Percentiles rank a stretch among this genome's conserved stretches.
These are phyloP conservation scores for Allium cepa DNA, from an alignment of 106 monocot genomes.

Conservation along the genomic window DNA sequence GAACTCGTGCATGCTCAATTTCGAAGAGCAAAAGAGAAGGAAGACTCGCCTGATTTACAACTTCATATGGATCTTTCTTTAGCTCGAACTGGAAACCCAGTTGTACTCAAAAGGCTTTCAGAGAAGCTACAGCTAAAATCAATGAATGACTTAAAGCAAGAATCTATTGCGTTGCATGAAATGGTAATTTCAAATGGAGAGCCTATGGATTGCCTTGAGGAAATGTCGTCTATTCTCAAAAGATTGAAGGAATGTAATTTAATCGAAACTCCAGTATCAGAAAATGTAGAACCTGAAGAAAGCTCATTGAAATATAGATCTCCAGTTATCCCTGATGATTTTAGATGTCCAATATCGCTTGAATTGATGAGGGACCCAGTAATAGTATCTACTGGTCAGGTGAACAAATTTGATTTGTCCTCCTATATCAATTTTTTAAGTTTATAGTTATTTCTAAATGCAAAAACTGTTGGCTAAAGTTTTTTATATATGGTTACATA, in stretches of 20 bases:
- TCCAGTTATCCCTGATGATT: conserved; percentile 78
- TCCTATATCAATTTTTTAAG: no score
- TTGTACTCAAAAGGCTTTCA: conserved; percentile 35
- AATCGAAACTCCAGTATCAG: conserved; percentile 16
- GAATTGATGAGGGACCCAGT: conserved; percentile 84
- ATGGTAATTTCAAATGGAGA: conserved; percentile 38
- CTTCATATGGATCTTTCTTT: conserved; percentile 26
- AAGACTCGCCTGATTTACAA: conserved; percentile 34
- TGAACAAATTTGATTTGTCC: neutral
- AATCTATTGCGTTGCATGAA: conserved; percentile 48
- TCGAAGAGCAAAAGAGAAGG: conserved; percentile 38
- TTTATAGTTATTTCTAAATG: no score
- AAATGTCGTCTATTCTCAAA: conserved; percentile 41
- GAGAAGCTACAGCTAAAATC: conserved; percentile 56
- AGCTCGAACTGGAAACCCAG: conserved; percentile 16
- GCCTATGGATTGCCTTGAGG: conserved; percentile 22
- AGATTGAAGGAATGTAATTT: conserved; percentile 37
- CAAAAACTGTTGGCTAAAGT: no score
- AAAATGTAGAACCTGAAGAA: conserved; percentile 18
- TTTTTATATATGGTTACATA: no score
- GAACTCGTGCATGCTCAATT: conserved; percentile 69
- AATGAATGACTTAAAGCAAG: conserved; percentile 49
- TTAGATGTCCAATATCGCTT: conserved; percentile 72
- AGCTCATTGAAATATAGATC: conserved; percentile 28
- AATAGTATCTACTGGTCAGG: conserved; percentile 75